phyloP scores from a whole-genome alignment of 2,329 filamentous ascomycete genomes.

The Epichloe typhina region DNA sequence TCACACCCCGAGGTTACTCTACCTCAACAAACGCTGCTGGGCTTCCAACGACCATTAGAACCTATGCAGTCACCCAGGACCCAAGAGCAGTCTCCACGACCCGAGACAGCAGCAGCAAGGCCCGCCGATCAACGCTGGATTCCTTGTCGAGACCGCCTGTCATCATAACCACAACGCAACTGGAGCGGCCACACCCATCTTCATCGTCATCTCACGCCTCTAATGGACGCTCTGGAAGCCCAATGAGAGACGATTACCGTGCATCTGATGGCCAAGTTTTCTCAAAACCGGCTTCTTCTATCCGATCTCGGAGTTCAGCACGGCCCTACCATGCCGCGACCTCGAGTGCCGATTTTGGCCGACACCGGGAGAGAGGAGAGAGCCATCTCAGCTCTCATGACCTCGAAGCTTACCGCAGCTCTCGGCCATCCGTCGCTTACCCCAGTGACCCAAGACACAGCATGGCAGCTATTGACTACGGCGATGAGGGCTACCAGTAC shows the following conservation, averaged over 20 bases:
- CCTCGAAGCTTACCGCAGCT: constrained; percentile 33
- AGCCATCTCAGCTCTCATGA: constrained; percentile 25
- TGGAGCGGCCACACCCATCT: constrained; percentile 25
- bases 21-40: constrained; percentile 21
- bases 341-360: constrained; percentile 38
- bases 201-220: constrained; percentile 25
- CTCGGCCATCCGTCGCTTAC: constrained; percentile 33
- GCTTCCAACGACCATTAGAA: constrained; percentile 34
- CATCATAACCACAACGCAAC: constrained; percentile 42
- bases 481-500: constrained; percentile 48
- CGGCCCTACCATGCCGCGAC: constrained; percentile 34
- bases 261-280: constrained; percentile 39
- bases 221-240: constrained; percentile 27
- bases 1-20: constrained; percentile 21
- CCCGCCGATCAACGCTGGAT: constrained; percentile 40
- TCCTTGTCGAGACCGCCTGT: constrained; percentile 36
- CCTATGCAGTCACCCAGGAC: constrained; percentile 44
- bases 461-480: constrained; percentile 35
- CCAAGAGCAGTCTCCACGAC: constrained; percentile 33
- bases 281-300: constrained; percentile 44
- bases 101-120: constrained; percentile 33
- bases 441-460: constrained; percentile 29
- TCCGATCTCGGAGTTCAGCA: constrained; percentile 35
- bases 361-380: constrained; percentile 36
- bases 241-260: constrained; percentile 37